Evolutionary conservation across 2,329 filamentous ascomycete genomes (phyloP), one percentile per base, ranked within the genome.

Genomic region (Scedosporium minutisporum): DNA sequence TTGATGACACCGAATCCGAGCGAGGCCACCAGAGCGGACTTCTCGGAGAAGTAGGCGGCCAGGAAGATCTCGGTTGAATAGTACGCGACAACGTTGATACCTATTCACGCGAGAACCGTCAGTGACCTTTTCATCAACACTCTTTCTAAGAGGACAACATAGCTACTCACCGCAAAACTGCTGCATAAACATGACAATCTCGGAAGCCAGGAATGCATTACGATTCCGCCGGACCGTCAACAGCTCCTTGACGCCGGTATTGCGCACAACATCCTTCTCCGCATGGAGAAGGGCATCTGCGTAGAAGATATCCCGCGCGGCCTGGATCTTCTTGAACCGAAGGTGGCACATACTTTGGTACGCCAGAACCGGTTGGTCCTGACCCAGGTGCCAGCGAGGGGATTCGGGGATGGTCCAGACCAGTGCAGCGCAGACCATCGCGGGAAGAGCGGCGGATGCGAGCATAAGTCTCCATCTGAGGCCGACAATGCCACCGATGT

Each of bases 391-490:
- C 77, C 78, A 80, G 42, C 80, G 72, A 3, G 80, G 79, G 3
- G 78, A 80, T 65, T 82, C 79, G 0, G 79, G 79, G 61, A 76
- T 76, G 41, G 73, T 71, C 64, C 78, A 83, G 23, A 86, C 82
- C 33, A 85, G 75, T 44, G 70, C 72, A 68, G 81, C 83, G 57
- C 85, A 81, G 42, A 85, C 65, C 6, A 87, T 71, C 16, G 85
- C 83, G 0, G 84, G 85, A 14, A 87, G 76, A 71, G 88, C 81
- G 9, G 87, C 86, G 2, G 85, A 88, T 6, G 80, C 85, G 75
- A 90, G 81, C 84, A 88, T 88, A 48, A 89, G 74, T 27, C 87
- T 82, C 87, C 87, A 90, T 64, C 87, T 80, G 3, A 81, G 76
- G 6, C 86, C 86, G 9, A 71, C 72, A 61, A 88, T 82, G 27